Conservation (phyloP, 257 asterid genomes). For the Cruciata laevipes region DNA sequence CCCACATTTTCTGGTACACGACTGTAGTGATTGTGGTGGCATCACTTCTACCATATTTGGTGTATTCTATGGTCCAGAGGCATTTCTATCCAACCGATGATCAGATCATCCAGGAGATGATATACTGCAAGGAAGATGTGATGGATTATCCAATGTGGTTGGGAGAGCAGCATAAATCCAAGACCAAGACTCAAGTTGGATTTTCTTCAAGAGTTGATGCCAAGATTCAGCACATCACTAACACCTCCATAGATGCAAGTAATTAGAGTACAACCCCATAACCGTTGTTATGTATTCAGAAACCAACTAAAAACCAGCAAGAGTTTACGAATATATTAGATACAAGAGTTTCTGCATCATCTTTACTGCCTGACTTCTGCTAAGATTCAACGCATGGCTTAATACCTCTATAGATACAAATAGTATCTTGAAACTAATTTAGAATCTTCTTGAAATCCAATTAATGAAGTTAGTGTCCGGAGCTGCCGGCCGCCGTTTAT, state of each 20-base stretch:
- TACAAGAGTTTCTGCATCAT: too few relatives aligned
- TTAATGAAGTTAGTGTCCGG: too few relatives aligned
- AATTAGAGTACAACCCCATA: too few relatives aligned
- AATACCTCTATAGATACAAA: too few relatives aligned
- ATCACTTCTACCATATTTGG: constrained; percentile 41
- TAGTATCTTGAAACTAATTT: too few relatives aligned
- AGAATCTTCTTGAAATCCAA: too few relatives aligned
- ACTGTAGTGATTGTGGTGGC: constrained; percentile 35
- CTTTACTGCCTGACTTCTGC: too few relatives aligned
- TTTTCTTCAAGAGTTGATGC: constrained; percentile 44
- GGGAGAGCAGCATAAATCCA: constrained; percentile 52
- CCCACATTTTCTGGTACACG: constrained; percentile 38
- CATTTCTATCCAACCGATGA: constrained; percentile 48
- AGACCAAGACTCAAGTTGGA: constrained; percentile 7
- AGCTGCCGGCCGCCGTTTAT: too few relatives aligned
- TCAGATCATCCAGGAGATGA: constrained; percentile 51
- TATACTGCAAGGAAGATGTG: constrained; percentile 26
- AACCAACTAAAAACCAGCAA: too few relatives aligned
- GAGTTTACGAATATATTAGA: too few relatives aligned
- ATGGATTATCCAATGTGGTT: neutral
- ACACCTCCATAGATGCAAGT: constrained; percentile 21
- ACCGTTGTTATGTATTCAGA: too few relatives aligned
- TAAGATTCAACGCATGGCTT: too few relatives aligned
- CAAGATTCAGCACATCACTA: constrained; percentile 39
- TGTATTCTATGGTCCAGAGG: constrained; percentile 30